These are phyloP conservation scores for Arctium minus DNA, from an alignment of 129 eudicot species.

Conservation along the genomic window DNA sequence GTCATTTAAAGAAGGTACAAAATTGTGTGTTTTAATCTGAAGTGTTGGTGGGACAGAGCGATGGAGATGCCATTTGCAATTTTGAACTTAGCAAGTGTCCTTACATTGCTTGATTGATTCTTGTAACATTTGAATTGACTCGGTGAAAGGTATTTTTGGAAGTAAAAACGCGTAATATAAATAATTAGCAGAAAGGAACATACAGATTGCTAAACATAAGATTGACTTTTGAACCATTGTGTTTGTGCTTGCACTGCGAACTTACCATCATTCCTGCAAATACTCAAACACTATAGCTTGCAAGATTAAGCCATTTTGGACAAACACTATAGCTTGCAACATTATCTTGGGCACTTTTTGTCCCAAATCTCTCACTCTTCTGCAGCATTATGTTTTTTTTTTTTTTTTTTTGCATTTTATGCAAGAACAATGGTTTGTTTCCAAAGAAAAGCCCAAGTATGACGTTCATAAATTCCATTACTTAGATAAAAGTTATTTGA, in stretches of 20 bases:
- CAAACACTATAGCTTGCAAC: background rate
- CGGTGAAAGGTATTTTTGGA: background rate
- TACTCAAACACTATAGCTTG: background rate
- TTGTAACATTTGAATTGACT: background rate
- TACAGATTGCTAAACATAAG: background rate
- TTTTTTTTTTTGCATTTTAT: too few species aligned
- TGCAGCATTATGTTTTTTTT: too few species aligned
- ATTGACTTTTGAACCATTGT: background rate
- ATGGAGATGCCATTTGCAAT: background rate
- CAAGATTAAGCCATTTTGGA: background rate
- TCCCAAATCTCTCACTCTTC: too few species aligned
- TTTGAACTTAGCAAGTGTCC: background rate
- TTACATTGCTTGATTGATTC: background rate
- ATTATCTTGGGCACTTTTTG: background rate
- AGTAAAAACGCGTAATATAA: background rate
- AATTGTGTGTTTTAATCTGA: background rate
- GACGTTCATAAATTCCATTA: background rate
- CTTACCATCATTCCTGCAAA: background rate
- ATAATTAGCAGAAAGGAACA: background rate
- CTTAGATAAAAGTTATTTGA: background rate
- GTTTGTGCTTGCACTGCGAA: background rate
- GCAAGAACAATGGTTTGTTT: too few species aligned
- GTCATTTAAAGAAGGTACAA: slow-evolving; percentile 67
- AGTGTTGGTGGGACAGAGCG: background rate
- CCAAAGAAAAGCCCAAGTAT: background rate